Evolutionary conservation across 2,329 filamentous ascomycete genomes (phyloP), one percentile per base, ranked within the genome.

Genomic region (Cyphellophora attinorum): DNA sequence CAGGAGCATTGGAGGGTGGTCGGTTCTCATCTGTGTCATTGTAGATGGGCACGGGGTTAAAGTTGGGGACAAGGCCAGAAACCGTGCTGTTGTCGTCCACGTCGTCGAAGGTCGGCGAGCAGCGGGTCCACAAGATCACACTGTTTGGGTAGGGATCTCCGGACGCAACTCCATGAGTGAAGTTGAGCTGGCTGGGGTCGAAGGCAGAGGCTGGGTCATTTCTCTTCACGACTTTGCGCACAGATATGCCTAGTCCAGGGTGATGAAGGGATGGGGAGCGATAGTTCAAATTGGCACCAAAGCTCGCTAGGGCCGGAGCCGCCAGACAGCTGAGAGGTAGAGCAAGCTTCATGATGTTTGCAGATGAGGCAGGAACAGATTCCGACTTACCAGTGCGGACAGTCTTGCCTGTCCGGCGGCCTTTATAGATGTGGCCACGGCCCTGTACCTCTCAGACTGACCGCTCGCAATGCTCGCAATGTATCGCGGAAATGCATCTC

Each of bases 241-340:
- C 65, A n/a, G 76, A 69, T 29, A 84, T 71, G 4, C 77, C 79
- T 8, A 84, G 62, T 23, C 64, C 61, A 3, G 71, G 66, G 44
- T 83, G 79, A 28, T 77, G 68, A 27, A 70, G 64, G 1, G 79
- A 83, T 5, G 79, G 78, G 47, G 72, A 79, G 32, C 67, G 64
- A 53, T 81, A 84, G 58, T 82, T 82, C 40, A 82, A 53, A 51
- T 82, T 82, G 25, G 53, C 53, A 29, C 42, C 40, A 14, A 42
- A 47, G 12, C 29, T 35, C 29, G 44, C 44, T 13, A 44, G 18
- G 11, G 39, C 29, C 10, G 29, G 16, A 11, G 11, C 28, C 11
- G 29, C 29, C 15, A 31, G 18, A 4, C 17, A 18, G 29, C 6
- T 25, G n/a, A n/a, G n/a, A n/a, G n/a, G n/a, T n/a, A n/a, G n/a